phyloP scores from a whole-genome alignment of 495 filamentous ascomycete species.

The Aspergillus heteromorphus region DNA sequence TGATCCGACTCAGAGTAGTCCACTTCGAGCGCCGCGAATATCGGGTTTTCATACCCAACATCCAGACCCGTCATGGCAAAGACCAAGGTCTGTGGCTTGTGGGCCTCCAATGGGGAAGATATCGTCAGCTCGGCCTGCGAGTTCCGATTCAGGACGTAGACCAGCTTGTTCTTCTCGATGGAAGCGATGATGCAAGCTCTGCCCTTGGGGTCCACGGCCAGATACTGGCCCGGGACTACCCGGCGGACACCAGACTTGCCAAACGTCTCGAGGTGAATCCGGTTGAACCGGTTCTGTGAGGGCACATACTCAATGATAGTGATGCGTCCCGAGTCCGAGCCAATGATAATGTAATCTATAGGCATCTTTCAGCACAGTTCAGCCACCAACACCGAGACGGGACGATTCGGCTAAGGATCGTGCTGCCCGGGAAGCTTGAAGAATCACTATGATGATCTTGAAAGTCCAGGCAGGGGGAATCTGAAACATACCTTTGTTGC shows the following conservation, averaged over 20 bases:
- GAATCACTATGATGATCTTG: conserved; percentile 88
- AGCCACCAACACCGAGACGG: conserved; percentile 23
- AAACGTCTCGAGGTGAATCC: conserved; percentile 92
- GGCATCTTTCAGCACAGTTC: conserved; percentile 55
- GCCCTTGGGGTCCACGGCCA: conserved; percentile 91
- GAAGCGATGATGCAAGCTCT: conserved; percentile 90
- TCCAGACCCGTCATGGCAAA: conserved; percentile 83
- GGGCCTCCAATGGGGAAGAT: conserved; percentile 94
- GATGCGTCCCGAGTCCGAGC: conserved; percentile 92
- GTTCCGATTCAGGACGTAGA: conserved; percentile 96
- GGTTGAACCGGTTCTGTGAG: conserved; percentile 78
- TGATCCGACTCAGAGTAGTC: conserved; percentile 90
- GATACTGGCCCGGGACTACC: conserved; percentile 90
- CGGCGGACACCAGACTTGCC: conserved; percentile 95
- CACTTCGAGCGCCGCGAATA: conserved; percentile 90
- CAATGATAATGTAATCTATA: conserved; percentile 92
- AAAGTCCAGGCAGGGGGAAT: conserved; percentile 37
- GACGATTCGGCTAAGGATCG: conserved; percentile 35
- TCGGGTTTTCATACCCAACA: conserved; percentile 92
- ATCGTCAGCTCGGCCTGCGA: conserved; percentile 91
- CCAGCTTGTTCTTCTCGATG: conserved; percentile 98
- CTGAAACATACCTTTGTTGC: conserved; percentile 83
- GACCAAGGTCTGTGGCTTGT: conserved; percentile 89
- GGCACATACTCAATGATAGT: conserved; percentile 89
- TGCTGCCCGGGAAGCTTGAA: conserved; percentile 62